phyloP scores from a whole-genome alignment of 2,329 filamentous ascomycete species.

The Fusarium sp. region DNA sequence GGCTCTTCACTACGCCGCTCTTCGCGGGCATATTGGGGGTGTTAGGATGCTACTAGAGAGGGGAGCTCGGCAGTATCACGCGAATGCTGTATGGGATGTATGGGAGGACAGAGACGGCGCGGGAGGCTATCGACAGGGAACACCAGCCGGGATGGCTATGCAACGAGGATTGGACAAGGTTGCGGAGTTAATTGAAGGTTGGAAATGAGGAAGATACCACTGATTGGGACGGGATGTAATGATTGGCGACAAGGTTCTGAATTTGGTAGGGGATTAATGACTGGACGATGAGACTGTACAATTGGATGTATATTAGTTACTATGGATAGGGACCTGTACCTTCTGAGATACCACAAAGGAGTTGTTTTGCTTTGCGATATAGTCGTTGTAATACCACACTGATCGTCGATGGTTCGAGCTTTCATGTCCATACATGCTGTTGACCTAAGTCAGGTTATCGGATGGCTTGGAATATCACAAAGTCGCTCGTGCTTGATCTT shows the following conservation, averaged over 20 bases:
- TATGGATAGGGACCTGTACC: constrained; percentile 9
- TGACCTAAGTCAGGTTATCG: too few relatives aligned
- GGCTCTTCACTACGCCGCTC: constrained; percentile 45
- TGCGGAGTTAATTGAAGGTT: constrained; percentile 45
- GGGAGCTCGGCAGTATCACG: constrained; percentile 43
- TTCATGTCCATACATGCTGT: too few relatives aligned
- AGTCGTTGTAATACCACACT: too few relatives aligned
- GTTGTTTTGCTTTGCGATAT: constrained; percentile 17
- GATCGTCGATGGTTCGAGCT: too few relatives aligned
- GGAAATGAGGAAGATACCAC: constrained; percentile 34
- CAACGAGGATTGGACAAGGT: constrained; percentile 44
- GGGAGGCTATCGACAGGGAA: constrained; percentile 43
- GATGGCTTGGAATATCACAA: too few relatives aligned
- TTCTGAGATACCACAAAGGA: constrained; percentile 40
- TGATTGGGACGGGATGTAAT: constrained; percentile 19
- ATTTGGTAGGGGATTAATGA: constrained; percentile 21
- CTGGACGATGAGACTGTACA: constrained; percentile 28
- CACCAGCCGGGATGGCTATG: constrained; percentile 45
- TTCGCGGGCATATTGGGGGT: constrained; percentile 41
- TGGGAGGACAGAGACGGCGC: constrained; percentile 45
- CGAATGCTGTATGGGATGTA: constrained; percentile 45
- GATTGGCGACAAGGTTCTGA: constrained; percentile 14
- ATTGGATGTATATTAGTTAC: constrained; percentile 3
- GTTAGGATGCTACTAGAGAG: constrained; percentile 42
- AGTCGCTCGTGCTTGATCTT: too few relatives aligned